These are phyloP conservation scores for Thecaphora thlaspeos DNA, from an alignment of 1,284 basidiomycete species.

Conservation along the genomic window DNA sequence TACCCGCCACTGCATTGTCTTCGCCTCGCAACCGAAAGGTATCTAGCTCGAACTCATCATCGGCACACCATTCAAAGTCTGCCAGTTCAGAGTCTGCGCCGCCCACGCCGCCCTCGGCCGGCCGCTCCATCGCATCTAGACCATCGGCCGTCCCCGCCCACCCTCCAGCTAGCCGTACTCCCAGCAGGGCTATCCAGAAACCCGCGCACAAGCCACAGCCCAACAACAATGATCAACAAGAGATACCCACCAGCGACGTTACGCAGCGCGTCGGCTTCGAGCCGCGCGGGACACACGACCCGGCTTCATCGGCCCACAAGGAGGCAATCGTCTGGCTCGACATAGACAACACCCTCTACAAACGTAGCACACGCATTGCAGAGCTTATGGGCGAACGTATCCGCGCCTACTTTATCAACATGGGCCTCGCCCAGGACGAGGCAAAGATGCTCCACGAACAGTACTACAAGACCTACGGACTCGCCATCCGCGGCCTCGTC, in stretches of 20 bases:
- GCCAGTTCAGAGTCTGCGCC: not conserved
- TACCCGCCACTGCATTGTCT: not conserved
- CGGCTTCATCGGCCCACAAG: constrained; percentile 23
- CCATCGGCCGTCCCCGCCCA: not conserved
- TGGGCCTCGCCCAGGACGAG: constrained; percentile 70
- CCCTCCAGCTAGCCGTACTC: no score
- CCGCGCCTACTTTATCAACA: constrained; percentile 73
- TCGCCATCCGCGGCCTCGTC: constrained; percentile 78
- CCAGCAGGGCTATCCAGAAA: no score
- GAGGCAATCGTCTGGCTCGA: constrained; percentile 71
- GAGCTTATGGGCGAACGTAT: constrained; percentile 76
- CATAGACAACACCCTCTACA: constrained; percentile 81
- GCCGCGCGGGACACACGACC: constrained; percentile 22
- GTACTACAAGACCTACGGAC: constrained; percentile 76
- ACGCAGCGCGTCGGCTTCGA: constrained; percentile 31
- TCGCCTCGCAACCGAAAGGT: not conserved
- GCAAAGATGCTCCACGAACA: constrained; percentile 71
- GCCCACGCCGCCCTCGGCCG: no score
- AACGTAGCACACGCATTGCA: constrained; percentile 63
- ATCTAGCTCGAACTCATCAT: not conserved
- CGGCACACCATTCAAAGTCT: not conserved
- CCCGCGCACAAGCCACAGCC: not conserved
- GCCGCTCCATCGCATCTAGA: not conserved
- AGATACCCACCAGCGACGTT: not conserved
- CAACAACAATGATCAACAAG: not conserved